A percentile compares a stretch with the other conserved stretches of the same genome.
Conservation (phyloP, 2,329 filamentous ascomycete species). For the Xylaria sp. region DNA sequence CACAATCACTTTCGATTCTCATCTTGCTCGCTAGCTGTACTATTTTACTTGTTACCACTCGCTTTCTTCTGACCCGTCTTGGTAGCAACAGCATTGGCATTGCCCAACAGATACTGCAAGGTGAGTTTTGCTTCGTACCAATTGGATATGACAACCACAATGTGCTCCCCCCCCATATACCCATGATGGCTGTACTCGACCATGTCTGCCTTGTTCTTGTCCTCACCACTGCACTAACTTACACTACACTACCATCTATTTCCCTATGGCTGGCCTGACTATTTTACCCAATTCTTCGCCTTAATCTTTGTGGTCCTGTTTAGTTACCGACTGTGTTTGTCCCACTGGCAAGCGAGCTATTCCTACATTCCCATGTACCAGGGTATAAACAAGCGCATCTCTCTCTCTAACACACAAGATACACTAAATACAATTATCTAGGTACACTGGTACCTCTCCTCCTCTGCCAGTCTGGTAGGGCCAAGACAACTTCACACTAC, state of each 20-base stretch:
- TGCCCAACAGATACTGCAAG: constrained; percentile 38
- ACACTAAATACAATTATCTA: neutral
- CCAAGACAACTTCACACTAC: neutral
- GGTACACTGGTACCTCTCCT: neutral
- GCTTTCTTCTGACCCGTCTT: constrained; percentile 58
- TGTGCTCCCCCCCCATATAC: neutral
- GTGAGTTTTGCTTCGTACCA: constrained; percentile 20
- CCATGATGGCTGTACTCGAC: neutral
- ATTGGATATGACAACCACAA: neutral
- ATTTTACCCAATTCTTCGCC: neutral
- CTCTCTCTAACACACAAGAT: neutral
- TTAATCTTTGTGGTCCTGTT: neutral
- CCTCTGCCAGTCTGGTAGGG: neutral
- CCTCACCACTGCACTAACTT: too few species aligned
- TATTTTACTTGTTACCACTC: constrained; percentile 66
- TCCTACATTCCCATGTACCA: neutral
- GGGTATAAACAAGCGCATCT: neutral
- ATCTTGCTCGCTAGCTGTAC: constrained; percentile 70
- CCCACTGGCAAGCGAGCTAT: neutral
- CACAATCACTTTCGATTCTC: constrained; percentile 58
- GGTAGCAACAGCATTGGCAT: constrained; percentile 57
- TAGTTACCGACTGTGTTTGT: neutral
- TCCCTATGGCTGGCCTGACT: too few species aligned
- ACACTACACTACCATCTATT: neutral
- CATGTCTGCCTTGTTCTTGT: neutral